These are phyloP conservation scores for Phoenix dactylifera DNA, from an alignment of 176 grass and related monocot species.

Conservation along the genomic window DNA sequence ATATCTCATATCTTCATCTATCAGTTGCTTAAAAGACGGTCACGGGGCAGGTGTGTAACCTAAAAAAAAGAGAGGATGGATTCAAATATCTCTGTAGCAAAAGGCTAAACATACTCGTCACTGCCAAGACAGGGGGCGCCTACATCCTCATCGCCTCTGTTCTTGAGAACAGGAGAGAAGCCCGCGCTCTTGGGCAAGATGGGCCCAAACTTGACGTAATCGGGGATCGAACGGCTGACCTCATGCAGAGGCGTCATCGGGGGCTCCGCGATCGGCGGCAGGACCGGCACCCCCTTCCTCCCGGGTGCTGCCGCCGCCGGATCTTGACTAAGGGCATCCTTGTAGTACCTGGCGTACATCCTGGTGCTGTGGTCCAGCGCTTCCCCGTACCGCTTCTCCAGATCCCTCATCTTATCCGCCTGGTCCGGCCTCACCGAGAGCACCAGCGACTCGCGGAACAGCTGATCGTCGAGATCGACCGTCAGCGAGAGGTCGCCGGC, in stretches of 20 bases:
- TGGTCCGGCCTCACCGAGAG: background rate
- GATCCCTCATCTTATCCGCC: background rate
- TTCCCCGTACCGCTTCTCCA: background rate
- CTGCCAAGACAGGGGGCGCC: background rate
- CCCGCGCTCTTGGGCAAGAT: constrained; percentile 1
- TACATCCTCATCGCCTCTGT: background rate
- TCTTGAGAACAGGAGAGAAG: background rate
- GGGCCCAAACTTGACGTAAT: background rate
- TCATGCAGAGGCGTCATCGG: background rate
- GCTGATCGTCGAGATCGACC: background rate
- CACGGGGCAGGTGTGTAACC: no score
- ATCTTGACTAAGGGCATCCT: background rate
- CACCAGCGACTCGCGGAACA: background rate
- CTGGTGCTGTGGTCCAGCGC: background rate
- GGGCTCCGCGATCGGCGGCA: background rate
- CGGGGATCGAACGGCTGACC: background rate
- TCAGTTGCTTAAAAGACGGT: no score
- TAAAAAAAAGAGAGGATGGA: no score
- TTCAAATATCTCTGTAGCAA: background rate
- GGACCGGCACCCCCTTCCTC: background rate
- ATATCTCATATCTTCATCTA: no score
- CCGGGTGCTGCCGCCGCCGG: no score
- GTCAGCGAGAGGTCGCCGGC: background rate
- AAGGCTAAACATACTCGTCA: background rate
- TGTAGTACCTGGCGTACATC: background rate